phyloP scores from a whole-genome alignment of 164 flowering plant species.

The Kingdonia uniflora region DNA sequence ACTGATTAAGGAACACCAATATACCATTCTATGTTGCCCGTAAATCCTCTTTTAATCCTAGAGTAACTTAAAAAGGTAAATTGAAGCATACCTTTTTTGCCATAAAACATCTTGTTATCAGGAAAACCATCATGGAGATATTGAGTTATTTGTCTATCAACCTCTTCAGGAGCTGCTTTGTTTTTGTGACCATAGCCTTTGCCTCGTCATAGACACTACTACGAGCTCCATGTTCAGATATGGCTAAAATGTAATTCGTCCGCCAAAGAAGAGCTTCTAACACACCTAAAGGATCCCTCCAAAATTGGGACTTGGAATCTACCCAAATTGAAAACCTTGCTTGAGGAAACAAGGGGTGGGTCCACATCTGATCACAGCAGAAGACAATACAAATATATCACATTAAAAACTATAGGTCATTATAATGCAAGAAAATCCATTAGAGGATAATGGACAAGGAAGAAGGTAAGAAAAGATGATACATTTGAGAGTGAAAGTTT shows the following conservation, averaged over 20 bases:
- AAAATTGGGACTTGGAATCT: conserved; percentile 90
- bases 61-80: too few relatives aligned
- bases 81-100: conserved; percentile 68
- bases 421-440: too few relatives aligned
- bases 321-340: conserved; percentile 94
- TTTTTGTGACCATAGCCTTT: conserved; percentile 79
- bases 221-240: conserved; percentile 96
- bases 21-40: too few relatives aligned
- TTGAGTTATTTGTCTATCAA: conserved; percentile 66
- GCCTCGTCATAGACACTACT: conserved; percentile 94
- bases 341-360: conserved; percentile 81
- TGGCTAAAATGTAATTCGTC: conserved; percentile 67
- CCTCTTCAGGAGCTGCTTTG: conserved; percentile 96
- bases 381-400: too few relatives aligned
- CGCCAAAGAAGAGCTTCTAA: conserved; percentile 96
- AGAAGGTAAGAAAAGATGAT: too few relatives aligned
- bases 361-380: conserved; percentile 52
- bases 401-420: too few relatives aligned
- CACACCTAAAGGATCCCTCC: conserved; percentile 92
- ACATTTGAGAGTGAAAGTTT: too few relatives aligned
- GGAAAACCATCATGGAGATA: conserved; percentile 80
- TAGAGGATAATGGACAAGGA: background rate
- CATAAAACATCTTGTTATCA: conserved; percentile 73
- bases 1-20: too few relatives aligned
- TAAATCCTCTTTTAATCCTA: too few relatives aligned